Evolutionary conservation across 768 basidiomycete species (phyloP), one percentile per base, ranked within the genome.

Genomic region (Mycena olivaceomarginata): DNA sequence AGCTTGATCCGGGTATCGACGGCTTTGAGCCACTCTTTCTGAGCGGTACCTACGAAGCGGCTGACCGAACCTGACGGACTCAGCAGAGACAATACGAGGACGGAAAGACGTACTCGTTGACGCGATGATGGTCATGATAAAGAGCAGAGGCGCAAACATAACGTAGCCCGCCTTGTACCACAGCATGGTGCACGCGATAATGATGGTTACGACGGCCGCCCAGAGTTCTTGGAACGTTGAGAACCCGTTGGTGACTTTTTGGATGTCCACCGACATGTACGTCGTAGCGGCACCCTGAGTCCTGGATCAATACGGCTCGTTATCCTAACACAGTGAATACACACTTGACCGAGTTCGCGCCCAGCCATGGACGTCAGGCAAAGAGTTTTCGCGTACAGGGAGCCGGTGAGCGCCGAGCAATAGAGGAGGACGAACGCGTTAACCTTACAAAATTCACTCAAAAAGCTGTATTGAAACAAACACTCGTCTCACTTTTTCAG

Each of bases 261-360:
- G 67, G 62, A 77, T 70, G 75, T 76, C 75, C 20, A 76, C 75
- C 18, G 75, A 71, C 75, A 76, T 76, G 70, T 76, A 76, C 4
- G 74, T 75, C 53, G 74, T 75, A 1, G 68, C 74, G 12, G 74
- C 74, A 12, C 74, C 74, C 68, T 75, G 31, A 6, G 15, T 13
- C 10, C 3, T 18, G 4, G 20, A 22, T 43, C 45, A 31, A 37
- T 37, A 13, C n/a, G 25, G 63, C 2, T 40, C 37, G 48, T 9
- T 57, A 11, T 22, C 6, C 4, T 5, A 5, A 16, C 8, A 37
- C n/a, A 18, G 39, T 12, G 40, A 43, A 45, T 25, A 51, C 72
- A 41, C 25, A 74, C 72, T 45, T 74, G 75, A 1, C 75, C 75
- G 46, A 76, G 7, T 48, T 76, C 75, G 56, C 75, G 69, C 64